Evolutionary conservation across 352 stramenopile genomes (phyloP), one percentile per base, ranked within the genome.

Genomic region (Phytophthora constricta): DNA sequence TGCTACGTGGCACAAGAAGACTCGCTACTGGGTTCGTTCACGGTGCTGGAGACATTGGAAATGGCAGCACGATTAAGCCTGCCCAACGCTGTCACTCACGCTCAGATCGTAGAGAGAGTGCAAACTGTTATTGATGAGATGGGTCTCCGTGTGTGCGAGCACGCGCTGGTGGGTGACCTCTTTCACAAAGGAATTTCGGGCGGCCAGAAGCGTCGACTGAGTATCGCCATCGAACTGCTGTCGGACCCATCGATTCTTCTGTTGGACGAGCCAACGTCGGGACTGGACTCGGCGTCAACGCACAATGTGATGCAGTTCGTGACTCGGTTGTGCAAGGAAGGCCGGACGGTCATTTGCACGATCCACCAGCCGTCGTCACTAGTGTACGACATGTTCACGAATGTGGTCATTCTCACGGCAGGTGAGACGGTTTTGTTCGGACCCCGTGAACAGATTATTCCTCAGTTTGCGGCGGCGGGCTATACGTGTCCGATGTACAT

Each of bases 161-260:
- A 77, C 56, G 95, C 88, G 5, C 64, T 79, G 33, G 84, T 97
- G 0, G 91, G 90, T 14, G 88, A 95, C 62, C 69, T 96, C 1
- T 96, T 97, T 54, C 76, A 82, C 43, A 90, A 94, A 58, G 91
- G 90, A 0, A 83, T 97, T 45, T 92, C 83, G 0, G 72, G 92
- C 81, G 79, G 92, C 86, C 78, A 99, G 71, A 86, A 88, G 57
- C 96, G 98, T 54, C 76, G 96, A 2, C 74, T 98, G 20, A 94
- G 90, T 20, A 98, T 99, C 65, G 97, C 86, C 13, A 77, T 97
- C n/a, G 94, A 99, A 77, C 68, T 99, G 52, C 81, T 98, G 1
- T 88, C 92, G 0, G 97, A 98, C 43, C 96, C 96, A 46, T 95
- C 95, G 20, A 82, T 99, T 33, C 55, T 99, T 53, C 84, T 99